phyloP scores from a whole-genome alignment of 345 rosid species.

The Anastatica hierochuntica region DNA sequence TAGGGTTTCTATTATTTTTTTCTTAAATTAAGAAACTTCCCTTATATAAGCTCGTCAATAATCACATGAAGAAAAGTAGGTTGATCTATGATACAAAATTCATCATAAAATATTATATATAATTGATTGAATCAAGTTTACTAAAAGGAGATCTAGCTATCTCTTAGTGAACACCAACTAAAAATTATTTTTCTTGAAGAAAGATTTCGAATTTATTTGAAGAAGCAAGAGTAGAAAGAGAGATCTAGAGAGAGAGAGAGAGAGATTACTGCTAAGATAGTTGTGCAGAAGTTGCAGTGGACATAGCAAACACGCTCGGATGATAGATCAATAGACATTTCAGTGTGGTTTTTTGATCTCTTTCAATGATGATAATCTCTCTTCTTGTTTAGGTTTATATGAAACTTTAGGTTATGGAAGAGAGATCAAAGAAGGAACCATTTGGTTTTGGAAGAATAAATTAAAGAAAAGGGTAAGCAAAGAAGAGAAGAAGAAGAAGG shows the following conservation, averaged over 20 bases:
- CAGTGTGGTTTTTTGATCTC: neutral
- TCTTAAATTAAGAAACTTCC: constrained; percentile 13
- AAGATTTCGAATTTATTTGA: neutral
- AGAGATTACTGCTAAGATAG: constrained; percentile 76
- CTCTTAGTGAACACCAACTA: neutral
- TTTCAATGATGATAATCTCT: neutral
- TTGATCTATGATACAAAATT: constrained; percentile 12
- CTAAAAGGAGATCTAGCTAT: constrained; percentile 21
- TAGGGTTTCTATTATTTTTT: constrained; percentile 22
- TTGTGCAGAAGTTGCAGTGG: constrained; percentile 99
- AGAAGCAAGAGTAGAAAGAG: neutral
- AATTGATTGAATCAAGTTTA: neutral
- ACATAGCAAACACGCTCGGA: constrained; percentile 85
- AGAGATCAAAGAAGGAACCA: constrained; percentile 24
- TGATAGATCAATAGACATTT: constrained; percentile 64
- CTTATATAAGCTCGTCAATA: neutral
- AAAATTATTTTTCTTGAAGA: too few species aligned
- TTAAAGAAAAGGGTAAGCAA: constrained; percentile 17
- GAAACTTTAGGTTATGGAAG: constrained; percentile 3
- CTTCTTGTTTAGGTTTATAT: neutral
- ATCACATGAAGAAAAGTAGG: neutral
- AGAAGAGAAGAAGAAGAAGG: constrained; percentile 16
- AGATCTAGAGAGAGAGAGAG: constrained; percentile 10
- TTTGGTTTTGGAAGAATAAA: constrained; percentile 21
- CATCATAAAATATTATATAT: constrained; percentile 5